These are phyloP conservation scores for Pseudogymnoascus sp. DNA, from an alignment of 2,329 filamentous ascomycete species.

Conservation along the genomic window DNA sequence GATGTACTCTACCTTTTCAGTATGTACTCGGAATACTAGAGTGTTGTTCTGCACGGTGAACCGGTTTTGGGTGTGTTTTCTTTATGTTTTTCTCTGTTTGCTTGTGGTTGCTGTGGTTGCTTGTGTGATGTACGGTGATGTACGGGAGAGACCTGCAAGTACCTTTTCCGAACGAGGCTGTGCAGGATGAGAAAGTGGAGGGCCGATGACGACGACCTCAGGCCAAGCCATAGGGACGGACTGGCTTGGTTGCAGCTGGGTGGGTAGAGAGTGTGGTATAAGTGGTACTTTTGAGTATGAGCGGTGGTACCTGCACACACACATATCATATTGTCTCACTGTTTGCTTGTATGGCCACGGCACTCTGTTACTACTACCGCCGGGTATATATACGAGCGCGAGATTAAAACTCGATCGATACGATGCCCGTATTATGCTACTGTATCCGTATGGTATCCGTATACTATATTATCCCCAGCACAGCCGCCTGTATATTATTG, in stretches of 20 bases:
- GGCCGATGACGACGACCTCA: background rate
- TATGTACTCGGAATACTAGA: no score
- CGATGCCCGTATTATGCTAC: background rate
- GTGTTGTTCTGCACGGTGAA: background rate
- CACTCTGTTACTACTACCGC: background rate
- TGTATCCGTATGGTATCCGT: background rate
- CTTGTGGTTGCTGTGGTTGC: background rate
- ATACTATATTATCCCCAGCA: background rate
- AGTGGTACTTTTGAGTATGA: no score
- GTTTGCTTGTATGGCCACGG: background rate
- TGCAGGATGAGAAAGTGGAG: background rate
- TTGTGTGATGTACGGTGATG: constrained; percentile 1
- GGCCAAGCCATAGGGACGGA: background rate
- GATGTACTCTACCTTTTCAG: background rate
- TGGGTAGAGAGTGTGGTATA: background rate
- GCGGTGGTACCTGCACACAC: background rate
- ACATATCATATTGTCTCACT: background rate
- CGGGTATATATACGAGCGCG: background rate
- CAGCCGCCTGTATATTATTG: background rate
- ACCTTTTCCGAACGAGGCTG: background rate
- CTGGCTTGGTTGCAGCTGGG: background rate
- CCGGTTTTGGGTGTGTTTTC: background rate
- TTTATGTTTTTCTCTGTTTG: background rate
- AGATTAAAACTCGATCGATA: background rate
- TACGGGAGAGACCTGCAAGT: background rate